Percentiles rank a stretch among this genome's conserved stretches.
These are phyloP conservation scores for Aquilaria yunnanensis DNA, from an alignment of 345 rosid species.

Conservation along the genomic window DNA sequence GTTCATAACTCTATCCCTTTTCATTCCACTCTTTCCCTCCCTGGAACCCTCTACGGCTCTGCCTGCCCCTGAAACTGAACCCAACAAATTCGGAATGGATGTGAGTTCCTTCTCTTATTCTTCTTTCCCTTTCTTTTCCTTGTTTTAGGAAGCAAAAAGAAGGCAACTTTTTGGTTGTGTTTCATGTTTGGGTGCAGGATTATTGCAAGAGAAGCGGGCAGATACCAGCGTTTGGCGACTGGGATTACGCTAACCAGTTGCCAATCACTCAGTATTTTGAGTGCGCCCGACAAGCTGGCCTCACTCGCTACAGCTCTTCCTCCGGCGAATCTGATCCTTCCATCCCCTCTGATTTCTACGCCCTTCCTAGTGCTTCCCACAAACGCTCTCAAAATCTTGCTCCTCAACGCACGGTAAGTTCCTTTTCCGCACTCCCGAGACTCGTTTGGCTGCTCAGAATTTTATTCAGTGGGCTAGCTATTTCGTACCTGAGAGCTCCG, in stretches of 20 bases:
- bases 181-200: constrained; percentile 16
- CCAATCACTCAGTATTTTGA: constrained; percentile 97
- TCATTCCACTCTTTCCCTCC: not conserved
- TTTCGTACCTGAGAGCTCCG: not conserved
- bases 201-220: constrained; percentile 64
- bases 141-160: too few relatives aligned
- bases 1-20: not conserved
- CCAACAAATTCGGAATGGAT: constrained; percentile 12
- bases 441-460: not conserved
- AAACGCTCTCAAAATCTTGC: constrained; percentile 19
- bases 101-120: constrained; percentile 11
- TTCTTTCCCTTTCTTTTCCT: not conserved
- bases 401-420: constrained; percentile 35
- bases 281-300: constrained; percentile 85
- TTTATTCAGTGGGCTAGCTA: not conserved
- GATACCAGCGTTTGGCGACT: constrained; percentile 85
- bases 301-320: constrained; percentile 47
- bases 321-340: constrained; percentile 54
- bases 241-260: constrained; percentile 77
- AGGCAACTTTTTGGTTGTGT: not conserved
- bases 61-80: not conserved
- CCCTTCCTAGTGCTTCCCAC: constrained; percentile 25
- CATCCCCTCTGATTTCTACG: constrained; percentile 21
- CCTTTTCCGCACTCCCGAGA: not conserved
- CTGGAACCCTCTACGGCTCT: not conserved